phyloP scores from a whole-genome alignment of 495 filamentous ascomycete species.

The Penicillium tannophilum region DNA sequence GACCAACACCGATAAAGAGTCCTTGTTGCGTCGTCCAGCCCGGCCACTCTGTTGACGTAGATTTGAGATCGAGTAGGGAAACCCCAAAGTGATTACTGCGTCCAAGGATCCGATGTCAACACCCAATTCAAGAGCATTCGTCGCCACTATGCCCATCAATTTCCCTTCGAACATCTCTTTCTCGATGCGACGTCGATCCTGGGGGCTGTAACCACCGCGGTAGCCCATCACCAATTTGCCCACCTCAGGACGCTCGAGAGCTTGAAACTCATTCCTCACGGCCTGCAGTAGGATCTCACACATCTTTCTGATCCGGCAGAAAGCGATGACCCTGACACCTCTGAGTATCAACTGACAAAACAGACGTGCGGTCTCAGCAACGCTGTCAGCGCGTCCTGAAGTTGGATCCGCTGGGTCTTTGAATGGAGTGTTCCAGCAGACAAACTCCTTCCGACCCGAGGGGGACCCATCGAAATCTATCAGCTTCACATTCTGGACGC shows the following conservation, averaged over 20 bases:
- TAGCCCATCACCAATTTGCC: conserved; percentile 90
- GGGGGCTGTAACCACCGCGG: conserved; percentile 91
- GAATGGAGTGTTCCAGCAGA: conserved; percentile 98
- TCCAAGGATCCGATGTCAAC: conserved; percentile 96
- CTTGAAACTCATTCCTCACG: conserved; percentile 73
- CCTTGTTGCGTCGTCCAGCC: conserved; percentile 89
- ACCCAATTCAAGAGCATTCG: conserved; percentile 88
- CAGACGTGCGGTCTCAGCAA: conserved; percentile 81
- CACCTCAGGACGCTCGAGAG: conserved; percentile 71
- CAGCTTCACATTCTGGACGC: conserved; percentile 74
- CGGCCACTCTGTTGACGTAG: conserved; percentile 92
- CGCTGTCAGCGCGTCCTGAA: conserved; percentile 80
- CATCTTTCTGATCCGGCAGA: conserved; percentile 82
- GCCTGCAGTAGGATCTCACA: conserved; percentile 85
- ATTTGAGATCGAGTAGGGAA: conserved; percentile 94
- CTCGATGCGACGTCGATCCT: conserved; percentile 89
- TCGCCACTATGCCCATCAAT: conserved; percentile 90
- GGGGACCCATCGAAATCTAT: conserved; percentile 93
- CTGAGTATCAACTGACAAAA: conserved; percentile 89
- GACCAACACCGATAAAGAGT: conserved; percentile 87
- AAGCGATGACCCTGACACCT: conserved; percentile 91
- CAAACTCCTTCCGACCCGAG: conserved; percentile 89
- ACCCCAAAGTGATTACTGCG: conserved; percentile 90
- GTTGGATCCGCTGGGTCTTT: conserved; percentile 86
- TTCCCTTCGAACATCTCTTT: conserved; percentile 97